Conservation (phyloP, 768 basidiomycete genomes). For the Collybia sp. region DNA sequence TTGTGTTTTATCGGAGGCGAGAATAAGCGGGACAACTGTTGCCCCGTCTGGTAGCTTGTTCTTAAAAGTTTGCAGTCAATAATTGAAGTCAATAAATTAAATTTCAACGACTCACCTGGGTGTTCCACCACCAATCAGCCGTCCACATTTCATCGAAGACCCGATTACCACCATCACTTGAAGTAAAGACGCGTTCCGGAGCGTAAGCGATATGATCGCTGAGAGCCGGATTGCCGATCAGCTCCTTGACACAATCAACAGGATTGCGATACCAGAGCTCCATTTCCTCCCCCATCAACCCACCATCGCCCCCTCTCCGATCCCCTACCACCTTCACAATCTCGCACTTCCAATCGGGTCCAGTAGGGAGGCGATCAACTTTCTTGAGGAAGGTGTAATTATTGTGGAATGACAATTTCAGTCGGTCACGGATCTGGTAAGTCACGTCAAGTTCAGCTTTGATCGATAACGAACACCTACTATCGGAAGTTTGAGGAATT, state of each 20-base stretch:
- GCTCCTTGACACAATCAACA: slow-evolving; percentile 16
- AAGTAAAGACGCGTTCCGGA: slow-evolving; percentile 17
- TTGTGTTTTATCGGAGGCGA: too few relatives aligned
- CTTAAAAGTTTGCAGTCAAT: neutral
- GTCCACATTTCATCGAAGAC: slow-evolving; percentile 5
- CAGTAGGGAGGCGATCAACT: slow-evolving; percentile 10
- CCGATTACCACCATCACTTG: slow-evolving; percentile 12
- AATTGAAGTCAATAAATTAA: neutral
- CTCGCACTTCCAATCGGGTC: slow-evolving; percentile 9
- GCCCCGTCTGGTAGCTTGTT: slow-evolving; percentile 5
- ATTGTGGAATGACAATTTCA: slow-evolving; percentile 3
- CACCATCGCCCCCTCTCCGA: slow-evolving; percentile 5
- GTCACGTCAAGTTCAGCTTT: neutral
- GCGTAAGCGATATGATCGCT: slow-evolving; percentile 15
- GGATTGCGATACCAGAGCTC: slow-evolving; percentile 20
- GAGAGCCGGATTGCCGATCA: slow-evolving; percentile 26
- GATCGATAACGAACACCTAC: slow-evolving; percentile 9
- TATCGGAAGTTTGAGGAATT: slow-evolving; percentile 22
- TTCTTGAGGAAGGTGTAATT: slow-evolving; percentile 8
- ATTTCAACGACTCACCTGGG: slow-evolving; percentile 3
- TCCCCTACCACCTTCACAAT: slow-evolving; percentile 8
- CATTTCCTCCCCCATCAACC: slow-evolving; percentile 8
- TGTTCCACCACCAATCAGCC: too few relatives aligned
- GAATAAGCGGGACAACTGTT: slow-evolving; percentile 23
- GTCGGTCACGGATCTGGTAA: slow-evolving; percentile 2